Evolutionary conservation across 805 yeast species (phyloP), one percentile per base, ranked within the genome.

Genomic region (Kodamaea kaohsiungensis): DNA sequence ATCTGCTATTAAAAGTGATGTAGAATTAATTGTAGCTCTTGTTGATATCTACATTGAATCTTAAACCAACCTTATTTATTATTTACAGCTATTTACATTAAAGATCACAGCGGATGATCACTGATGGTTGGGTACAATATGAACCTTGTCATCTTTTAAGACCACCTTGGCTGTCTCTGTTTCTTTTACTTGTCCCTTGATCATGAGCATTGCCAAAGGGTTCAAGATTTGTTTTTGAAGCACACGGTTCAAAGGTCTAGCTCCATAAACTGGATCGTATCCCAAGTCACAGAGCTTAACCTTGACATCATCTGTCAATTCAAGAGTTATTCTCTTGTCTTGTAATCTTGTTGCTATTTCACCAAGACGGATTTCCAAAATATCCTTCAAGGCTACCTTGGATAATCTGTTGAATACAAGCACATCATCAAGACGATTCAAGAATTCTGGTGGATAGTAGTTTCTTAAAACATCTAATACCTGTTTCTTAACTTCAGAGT

Each of bases 351-450:
- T 89, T 61, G 85, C 89, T 30, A 95, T 86, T 68, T 95, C 99
- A 18, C 74, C 70, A 43, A 95, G 75, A 59, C 99, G 81, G 58
- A 95, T 86, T 56, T 92, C 93, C 51, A 95, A 93, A 60, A 95
- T 95, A 48, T 81, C 82, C 59, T 87, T 77, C 59, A 95, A 77
- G 1, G 96, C 89, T 1, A 70, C 66, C 65, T 87, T 89, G 2
- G 97, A 88, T 22, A 95, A 77, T 65, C 97, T 84, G 76, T 95
- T 95, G 79, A 95, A 95, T 2, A 95, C 91, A 15, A 95, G 77
- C n/a, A 91, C 84, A 59, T 95, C 98, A 65, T 95, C 98, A 62
- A 95, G 81, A 68, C 99, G 86, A 70, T 95, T 95, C 67, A 95
- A 80, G 64, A 95, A 95, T 70, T 95, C 99, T 0, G 99, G 99